Base-by-base conservation (phyloP, 441 rosid genomes). In the Cnidoscolus chayamansa region DNA sequence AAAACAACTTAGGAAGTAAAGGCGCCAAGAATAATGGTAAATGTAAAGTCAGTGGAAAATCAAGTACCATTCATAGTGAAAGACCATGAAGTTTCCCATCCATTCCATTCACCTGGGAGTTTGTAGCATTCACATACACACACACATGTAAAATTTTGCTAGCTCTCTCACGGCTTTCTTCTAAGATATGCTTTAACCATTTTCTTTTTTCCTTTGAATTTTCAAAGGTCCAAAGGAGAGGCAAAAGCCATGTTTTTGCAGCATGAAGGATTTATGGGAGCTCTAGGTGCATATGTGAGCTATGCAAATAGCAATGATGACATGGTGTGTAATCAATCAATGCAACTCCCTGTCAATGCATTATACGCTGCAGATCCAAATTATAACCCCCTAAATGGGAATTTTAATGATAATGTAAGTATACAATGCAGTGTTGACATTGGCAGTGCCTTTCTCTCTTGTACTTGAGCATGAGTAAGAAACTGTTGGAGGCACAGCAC, bases 221-320 rank as follows among this genome's bases (percentile, higher is more conserved):
- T 47, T 50, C 17, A 60, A 85, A 90, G 98, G 97, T 92, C 97
- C 13, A 89, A 87, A 83, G 97, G 98, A 11, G 97, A 92, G 79
- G 97, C 93, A 11, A 85, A 94, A 77, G 97, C 98, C 75, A 87
- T 92, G 97, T 94, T 90, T 72, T 80, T 94, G 78, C 74, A 86
- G 59, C 97, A 94, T 62, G 97, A 92, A 89, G 98, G 97, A 54
- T 94, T 94, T 85, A 89, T 94, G 63, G 98, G 98, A 76, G 95
- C 87, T 55, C 72, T 88, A 75, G 97, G 98, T n/a, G 94, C 98
- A 54, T 88, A 86, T 78, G 73, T 75, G 17, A 87, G 89, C 80
- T 86, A 87, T 63, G 82, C 80, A 20, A 83, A 82, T 30, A 72
- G 72, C 57, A 43, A 40, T 35, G 75, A 76, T 65, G 79, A 79